Percentiles rank a stretch among this genome's conserved stretches.
phyloP scores from a whole-genome alignment of 2,329 filamentous ascomycete species.

The Talaromyces sp. region DNA sequence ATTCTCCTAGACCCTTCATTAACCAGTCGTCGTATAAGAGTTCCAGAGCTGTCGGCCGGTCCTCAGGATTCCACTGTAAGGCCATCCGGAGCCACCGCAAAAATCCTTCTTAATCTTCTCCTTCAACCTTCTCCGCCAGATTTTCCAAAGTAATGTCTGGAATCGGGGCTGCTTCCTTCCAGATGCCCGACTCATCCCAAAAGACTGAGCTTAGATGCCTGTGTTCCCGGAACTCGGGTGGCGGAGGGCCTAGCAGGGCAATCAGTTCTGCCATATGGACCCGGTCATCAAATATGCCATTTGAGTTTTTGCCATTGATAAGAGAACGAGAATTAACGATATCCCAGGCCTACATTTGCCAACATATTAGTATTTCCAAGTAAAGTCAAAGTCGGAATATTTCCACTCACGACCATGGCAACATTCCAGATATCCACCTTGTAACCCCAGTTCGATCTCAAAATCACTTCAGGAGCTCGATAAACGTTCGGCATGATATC shows the following conservation, averaged over 20 bases:
- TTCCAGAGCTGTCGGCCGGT: background rate
- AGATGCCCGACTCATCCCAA: background rate
- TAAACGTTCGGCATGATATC: too few species aligned
- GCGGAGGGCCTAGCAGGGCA: background rate
- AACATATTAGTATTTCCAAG: too few species aligned
- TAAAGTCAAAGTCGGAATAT: too few species aligned
- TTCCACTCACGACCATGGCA: too few species aligned
- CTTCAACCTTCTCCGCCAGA: background rate
- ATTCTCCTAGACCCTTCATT: background rate
- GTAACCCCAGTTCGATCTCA: too few species aligned
- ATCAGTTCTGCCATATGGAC: slow-evolving; percentile 1
- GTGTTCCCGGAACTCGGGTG: background rate
- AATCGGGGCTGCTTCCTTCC: background rate
- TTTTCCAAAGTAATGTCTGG: background rate
- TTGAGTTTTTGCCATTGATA: background rate
- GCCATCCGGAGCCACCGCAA: slow-evolving; percentile 1
- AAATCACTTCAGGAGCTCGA: too few species aligned
- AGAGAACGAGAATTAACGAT: background rate
- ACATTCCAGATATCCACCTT: too few species aligned
- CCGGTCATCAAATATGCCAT: slow-evolving; percentile 1
- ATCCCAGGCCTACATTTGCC: slow-evolving; percentile 2
- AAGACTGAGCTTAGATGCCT: background rate
- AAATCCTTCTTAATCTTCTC: slow-evolving; percentile 1
- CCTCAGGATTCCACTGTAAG: slow-evolving; percentile 1
- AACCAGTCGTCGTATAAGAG: slow-evolving; percentile 4